Evolutionary conservation across 352 stramenopile genomes (phyloP), one percentile per base, ranked within the genome.

Genomic region (Pythium sukuiense): DNA sequence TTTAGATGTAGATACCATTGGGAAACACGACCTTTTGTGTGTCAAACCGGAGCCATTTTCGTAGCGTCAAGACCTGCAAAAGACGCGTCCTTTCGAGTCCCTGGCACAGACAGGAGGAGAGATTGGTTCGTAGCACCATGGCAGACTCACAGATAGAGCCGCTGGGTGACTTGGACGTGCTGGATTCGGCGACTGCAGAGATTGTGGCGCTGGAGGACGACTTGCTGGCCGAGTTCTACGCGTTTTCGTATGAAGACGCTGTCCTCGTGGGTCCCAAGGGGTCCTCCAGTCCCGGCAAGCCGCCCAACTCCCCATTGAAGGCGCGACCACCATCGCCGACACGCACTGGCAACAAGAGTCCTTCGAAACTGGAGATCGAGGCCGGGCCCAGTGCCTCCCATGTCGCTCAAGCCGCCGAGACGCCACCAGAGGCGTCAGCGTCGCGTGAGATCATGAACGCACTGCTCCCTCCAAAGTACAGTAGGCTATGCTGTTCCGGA

Each of bases 401-500:
- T 20, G 41, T 70, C 30, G 26, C 52, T n/a, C 57, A n/a, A 8
- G 52, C 48, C 39, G 58, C 29, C 35, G 26, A 71, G 49, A 65
- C 49, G 30, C 69, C 30, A 1, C 53, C 75, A 27, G 41, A 67
- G 11, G 24, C 63, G 13, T 24, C 49, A 32, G 16, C 87, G 26
- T 71, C 76, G 12, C 67, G 79, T 46, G 79, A 90, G 57, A 69
- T 91, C 56, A 77, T 93, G 71, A 81, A 89, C 53, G 85, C 82
- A 16, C 50, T 93, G 59, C 60, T 93, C 6, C 77, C 82, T n/a
- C 81, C 82, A 54, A 89, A 88, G 84, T 90, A 76, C 20, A 71
- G 62, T 54, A 14, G 3, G 8, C 5, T 35, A 9, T 9, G 1
- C 20, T 24, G 20, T 35, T 35, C 32, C 32, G 20, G 20, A 24